phyloP scores from a whole-genome alignment of 2,329 filamentous ascomycete genomes.

The Talaromyces sp. region DNA sequence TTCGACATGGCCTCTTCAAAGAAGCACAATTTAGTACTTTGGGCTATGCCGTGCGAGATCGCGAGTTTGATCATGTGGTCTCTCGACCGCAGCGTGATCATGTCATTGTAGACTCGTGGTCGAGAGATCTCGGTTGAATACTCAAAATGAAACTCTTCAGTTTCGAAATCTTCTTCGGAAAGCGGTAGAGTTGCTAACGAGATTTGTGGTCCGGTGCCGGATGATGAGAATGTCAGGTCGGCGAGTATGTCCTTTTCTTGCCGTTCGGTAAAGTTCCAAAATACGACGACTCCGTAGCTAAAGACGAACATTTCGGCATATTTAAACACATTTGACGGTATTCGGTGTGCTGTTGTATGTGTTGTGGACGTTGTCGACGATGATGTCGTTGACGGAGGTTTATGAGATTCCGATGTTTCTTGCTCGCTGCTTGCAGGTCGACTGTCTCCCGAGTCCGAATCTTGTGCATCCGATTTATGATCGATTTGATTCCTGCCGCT shows the following conservation, averaged over 20 bases:
- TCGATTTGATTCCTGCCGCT: background rate
- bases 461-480: conserved; percentile 28
- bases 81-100: conserved; percentile 91
- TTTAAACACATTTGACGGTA: conserved; percentile 68
- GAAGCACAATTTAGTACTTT: conserved; percentile 92
- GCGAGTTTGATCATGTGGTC: conserved; percentile 99
- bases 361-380: background rate
- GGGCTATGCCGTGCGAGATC: conserved; percentile 94
- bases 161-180: conserved; percentile 89
- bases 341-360: conserved; percentile 43
- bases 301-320: conserved; percentile 97
- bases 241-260: conserved; percentile 97
- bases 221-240: conserved; percentile 78
- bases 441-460: conserved; percentile 1
- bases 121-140: conserved; percentile 83
- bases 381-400: background rate
- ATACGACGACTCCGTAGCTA: conserved; percentile 93
- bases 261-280: conserved; percentile 96
- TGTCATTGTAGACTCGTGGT: conserved; percentile 95
- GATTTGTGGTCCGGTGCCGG: conserved; percentile 41
- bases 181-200: conserved; percentile 75
- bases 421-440: conserved; percentile 11
- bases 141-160: conserved; percentile 97
- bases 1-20: conserved; percentile 95
- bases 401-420: conserved; percentile 23